phyloP scores from a whole-genome alignment of 1,284 basidiomycete genomes.

The Malassezia psittaci region DNA sequence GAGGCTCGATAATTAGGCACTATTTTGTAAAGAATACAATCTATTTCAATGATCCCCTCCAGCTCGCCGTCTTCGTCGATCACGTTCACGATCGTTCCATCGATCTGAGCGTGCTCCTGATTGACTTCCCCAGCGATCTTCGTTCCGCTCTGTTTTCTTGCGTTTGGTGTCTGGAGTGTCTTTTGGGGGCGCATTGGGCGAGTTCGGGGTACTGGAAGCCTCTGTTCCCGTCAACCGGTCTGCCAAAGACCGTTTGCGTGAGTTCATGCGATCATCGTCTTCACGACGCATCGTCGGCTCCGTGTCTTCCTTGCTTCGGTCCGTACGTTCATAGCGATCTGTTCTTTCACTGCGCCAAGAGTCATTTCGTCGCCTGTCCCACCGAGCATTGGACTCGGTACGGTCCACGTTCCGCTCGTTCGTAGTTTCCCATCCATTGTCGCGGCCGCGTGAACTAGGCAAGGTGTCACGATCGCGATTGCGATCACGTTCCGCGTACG shows the following conservation, averaged over 20 bases:
- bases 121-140: constrained; percentile 7
- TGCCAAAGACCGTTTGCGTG: constrained; percentile 15
- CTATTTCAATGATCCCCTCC: constrained; percentile 8
- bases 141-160: not conserved
- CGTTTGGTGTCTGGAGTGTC: constrained; percentile 14
- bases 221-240: constrained; percentile 12
- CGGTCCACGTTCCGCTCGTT: not conserved
- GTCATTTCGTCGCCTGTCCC: constrained; percentile 9
- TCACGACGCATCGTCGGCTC: not conserved
- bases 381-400: not conserved
- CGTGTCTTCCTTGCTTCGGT: not conserved
- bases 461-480: not conserved
- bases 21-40: not conserved
- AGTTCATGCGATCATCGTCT: constrained; percentile 4
- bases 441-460: not conserved
- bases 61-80: constrained; percentile 14
- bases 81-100: constrained; percentile 14
- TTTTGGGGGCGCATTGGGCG: not conserved
- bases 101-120: not conserved
- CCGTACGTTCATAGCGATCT: not conserved
- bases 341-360: too few species aligned
- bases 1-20: constrained; percentile 19
- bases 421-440: not conserved
- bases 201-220: not conserved
- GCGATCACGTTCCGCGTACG: not conserved